Base-by-base conservation (phyloP, 2,329 filamentous ascomycete genomes). In the Cryphonectria radicalis region DNA sequence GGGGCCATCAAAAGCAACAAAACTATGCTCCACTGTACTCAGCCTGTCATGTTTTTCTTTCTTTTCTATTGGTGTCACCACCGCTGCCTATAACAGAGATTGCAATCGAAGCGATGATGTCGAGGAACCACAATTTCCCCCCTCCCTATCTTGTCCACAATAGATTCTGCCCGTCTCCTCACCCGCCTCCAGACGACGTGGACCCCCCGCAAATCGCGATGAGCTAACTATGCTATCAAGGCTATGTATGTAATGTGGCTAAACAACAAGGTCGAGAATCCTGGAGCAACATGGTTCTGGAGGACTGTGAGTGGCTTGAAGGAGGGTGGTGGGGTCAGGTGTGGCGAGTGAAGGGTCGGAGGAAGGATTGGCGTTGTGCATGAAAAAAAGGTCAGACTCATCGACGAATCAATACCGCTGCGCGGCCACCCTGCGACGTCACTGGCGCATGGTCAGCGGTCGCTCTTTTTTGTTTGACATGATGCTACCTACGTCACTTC, bases 401-500 rank as follows among this genome's bases (percentile, higher is more conserved):
- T 62, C 11, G 59, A 35, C 59, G 59, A 62, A 62, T 62, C 59
- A 62, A 62, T 14, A 62, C 59, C 10, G 4, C 19, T 22, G 19
- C 19, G 22, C 40, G 59, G 59, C 19, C 35, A 37, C 59, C 35
- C 22, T n/a, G 55, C 59, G 59, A 62, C 59, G 59, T 62, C 59
- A 62, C 59, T 40, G 59, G 59, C 59, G 59, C 35, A 40, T 62
- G 59, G 46, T 62, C 35, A 62, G 59, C 59, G 35, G 11, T 40
- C 35, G 17, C 43, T 37, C 28, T 17, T 60, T 22, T 14, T 64
- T 43, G 17, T 13, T 37, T 28, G 8, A 22, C 28, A 40, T 17
- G 59, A 62, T 62, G 59, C 59, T 11, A 62, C 59, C 32, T 62
- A 62, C 59, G 59, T 62, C 59, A 62, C 46, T 50, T 50, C 57